Evolutionary conservation across 1,139 yeast species (phyloP), one percentile per base, ranked within the genome.

Genomic region (Suhomyces bribrorum): DNA sequence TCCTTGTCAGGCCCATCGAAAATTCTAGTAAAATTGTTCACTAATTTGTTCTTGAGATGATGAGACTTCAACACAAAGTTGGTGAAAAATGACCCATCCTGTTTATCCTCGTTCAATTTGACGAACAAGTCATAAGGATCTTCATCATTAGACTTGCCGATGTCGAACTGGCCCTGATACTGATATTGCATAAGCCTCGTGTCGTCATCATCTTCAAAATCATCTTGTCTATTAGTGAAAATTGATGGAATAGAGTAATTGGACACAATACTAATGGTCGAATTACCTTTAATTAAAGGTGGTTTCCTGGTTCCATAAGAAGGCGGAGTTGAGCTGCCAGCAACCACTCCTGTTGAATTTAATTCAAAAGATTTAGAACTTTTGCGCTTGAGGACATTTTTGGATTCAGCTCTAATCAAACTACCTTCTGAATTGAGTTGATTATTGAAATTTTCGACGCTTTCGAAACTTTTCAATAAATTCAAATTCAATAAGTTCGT

Each of bases 401-500:
- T 53, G 16, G 70, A 58, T 40, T 66, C 66, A 32, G 56, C 57
- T 40, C 59, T 58, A 26, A 66, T 54, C 7, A 69, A 48, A 12
- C 51, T 46, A 29, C 57, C 52, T 34, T 70, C 75, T 25, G 59
- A 46, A 30, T 51, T 52, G 36, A 56, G 33, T 37, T 66, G 72
- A 28, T 57, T 59, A 38, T 61, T 59, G 38, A 59, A 59, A 28
- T 52, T 53, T 23, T 61, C 66, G 15, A 65, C 55, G 47, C 58
- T 58, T 46, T 72, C 77, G 48, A 64, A 66, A 38, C 61, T 66
- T 46, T 71, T 71, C 38, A 69, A 55, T 37, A 72, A 57, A 48
- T 72, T 69, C 33, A 71, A 52, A 18, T 60, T 64, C 18, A 72
- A 49, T 17, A 72, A 50, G 14, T 62, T 59, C 9, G 66, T 51